phyloP scores from a whole-genome alignment of 2,329 filamentous ascomycete genomes.

The Metarhizium humberi region DNA sequence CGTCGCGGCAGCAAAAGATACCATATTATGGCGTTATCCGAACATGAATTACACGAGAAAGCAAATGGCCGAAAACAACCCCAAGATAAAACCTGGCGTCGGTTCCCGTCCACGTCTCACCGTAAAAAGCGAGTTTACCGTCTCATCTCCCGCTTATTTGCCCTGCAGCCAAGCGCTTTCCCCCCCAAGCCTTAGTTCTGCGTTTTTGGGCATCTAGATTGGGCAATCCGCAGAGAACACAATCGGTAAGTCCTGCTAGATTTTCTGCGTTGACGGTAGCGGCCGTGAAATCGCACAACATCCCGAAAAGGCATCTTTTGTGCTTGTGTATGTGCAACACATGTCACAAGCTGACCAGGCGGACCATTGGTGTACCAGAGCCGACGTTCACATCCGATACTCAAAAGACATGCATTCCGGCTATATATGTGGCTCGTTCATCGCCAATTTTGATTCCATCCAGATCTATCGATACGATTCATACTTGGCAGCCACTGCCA shows the following conservation, averaged over 20 bases:
- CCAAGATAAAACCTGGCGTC: too few species aligned
- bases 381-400: background rate
- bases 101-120: too few species aligned
- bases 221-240: background rate
- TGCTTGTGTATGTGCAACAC: background rate
- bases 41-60: too few species aligned
- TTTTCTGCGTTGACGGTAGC: background rate
- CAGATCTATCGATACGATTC: constrained; percentile 37
- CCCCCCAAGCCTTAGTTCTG: too few species aligned
- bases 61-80: too few species aligned
- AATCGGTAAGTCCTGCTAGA: background rate
- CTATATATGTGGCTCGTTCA: background rate
- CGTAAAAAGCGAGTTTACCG: too few species aligned
- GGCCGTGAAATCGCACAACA: background rate
- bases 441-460: background rate
- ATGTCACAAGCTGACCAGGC: background rate
- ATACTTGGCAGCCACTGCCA: constrained; percentile 56
- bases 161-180: too few species aligned
- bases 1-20: too few species aligned
- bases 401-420: background rate
- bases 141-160: too few species aligned
- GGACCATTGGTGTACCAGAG: background rate
- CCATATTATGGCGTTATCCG: too few species aligned
- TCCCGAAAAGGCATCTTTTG: background rate
- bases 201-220: background rate